These are phyloP conservation scores for Chrysophaeum taylorii DNA, from an alignment of 352 stramenopile genomes.

Conservation along the genomic window DNA sequence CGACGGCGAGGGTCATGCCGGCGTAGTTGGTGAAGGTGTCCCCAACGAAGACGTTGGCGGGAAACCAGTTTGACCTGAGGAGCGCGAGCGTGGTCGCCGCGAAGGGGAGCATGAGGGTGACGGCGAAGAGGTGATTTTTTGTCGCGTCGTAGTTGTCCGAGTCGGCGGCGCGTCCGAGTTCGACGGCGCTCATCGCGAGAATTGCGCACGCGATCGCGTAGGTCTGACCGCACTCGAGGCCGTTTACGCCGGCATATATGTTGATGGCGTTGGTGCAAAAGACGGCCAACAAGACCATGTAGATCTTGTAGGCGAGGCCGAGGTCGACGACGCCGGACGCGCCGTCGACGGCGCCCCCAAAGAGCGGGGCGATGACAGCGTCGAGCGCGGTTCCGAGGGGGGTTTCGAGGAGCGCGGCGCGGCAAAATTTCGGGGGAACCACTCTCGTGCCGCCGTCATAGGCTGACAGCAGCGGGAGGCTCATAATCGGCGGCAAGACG, in stretches of 20 bases:
- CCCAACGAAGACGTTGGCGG: constrained; percentile 90
- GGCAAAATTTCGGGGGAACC: constrained; percentile 32
- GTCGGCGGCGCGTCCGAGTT: constrained; percentile 70
- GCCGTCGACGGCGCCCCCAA: constrained; percentile 26
- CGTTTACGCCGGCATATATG: constrained; percentile 98
- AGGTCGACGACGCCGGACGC: constrained; percentile 62
- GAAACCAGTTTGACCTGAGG: constrained; percentile 93
- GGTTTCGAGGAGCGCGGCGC: constrained; percentile 35
- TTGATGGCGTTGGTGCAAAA: constrained; percentile 99
- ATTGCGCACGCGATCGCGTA: constrained; percentile 74
- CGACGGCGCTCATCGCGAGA: constrained; percentile 83
- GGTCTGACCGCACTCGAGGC: constrained; percentile 87
- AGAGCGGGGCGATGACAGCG: constrained; percentile 45
- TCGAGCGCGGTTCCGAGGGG: constrained; percentile 53
- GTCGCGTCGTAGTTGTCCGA: constrained; percentile 48
- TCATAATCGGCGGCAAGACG: constrained; percentile 85
- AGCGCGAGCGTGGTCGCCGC: constrained; percentile 78
- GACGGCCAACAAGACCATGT: constrained; percentile 95
- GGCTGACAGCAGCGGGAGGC: constrained; percentile 85
- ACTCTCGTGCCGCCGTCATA: constrained; percentile 89
- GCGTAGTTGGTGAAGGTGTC: constrained; percentile 99
- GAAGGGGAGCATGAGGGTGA: constrained; percentile 93
- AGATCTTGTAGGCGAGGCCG: constrained; percentile 86
- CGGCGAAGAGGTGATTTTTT: constrained; percentile 82
- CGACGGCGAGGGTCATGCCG: constrained; percentile 95